Percentiles rank a stretch among this genome's conserved stretches.
phyloP scores from a whole-genome alignment of 2,329 filamentous ascomycete genomes.

The Aspergillus novoparasiticus region DNA sequence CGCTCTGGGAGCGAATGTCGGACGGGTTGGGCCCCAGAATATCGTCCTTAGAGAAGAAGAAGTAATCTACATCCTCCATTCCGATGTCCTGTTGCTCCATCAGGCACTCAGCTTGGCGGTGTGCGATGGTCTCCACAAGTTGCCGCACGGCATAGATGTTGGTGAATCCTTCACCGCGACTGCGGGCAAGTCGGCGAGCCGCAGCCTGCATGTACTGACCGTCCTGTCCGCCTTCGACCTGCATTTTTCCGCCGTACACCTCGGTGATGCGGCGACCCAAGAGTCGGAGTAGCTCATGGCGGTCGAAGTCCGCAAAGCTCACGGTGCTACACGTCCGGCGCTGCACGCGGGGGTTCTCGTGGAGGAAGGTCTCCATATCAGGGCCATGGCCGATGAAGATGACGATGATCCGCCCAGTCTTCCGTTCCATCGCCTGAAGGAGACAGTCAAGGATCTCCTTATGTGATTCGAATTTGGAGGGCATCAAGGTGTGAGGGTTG shows the following conservation, averaged over 20 bases:
- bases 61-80: constrained; percentile 22
- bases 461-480: constrained; percentile 2
- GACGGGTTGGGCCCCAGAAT: constrained; percentile 19
- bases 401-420: constrained; percentile 17
- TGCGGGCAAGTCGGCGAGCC: constrained; percentile 21
- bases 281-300: constrained; percentile 14
- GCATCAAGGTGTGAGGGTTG: constrained; percentile 13
- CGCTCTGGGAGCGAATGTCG: constrained; percentile 14
- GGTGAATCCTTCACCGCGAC: constrained; percentile 18
- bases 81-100: constrained; percentile 16
- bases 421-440: constrained; percentile 19
- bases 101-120: constrained; percentile 20
- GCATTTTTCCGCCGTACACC: constrained; percentile 21
- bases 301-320: constrained; percentile 22
- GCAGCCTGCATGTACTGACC: constrained; percentile 23
- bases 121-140: constrained; percentile 17
- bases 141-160: constrained; percentile 22
- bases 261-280: constrained; percentile 16
- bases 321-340: constrained; percentile 20
- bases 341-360: constrained; percentile 16
- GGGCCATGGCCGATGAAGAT: constrained; percentile 17
- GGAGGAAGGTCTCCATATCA: constrained; percentile 17
- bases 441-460: constrained; percentile 16
- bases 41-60: constrained; percentile 25
- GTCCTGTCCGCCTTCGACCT: constrained; percentile 24